phyloP scores from a whole-genome alignment of 2,329 filamentous ascomycete genomes.

The Pezicula radicicola region DNA sequence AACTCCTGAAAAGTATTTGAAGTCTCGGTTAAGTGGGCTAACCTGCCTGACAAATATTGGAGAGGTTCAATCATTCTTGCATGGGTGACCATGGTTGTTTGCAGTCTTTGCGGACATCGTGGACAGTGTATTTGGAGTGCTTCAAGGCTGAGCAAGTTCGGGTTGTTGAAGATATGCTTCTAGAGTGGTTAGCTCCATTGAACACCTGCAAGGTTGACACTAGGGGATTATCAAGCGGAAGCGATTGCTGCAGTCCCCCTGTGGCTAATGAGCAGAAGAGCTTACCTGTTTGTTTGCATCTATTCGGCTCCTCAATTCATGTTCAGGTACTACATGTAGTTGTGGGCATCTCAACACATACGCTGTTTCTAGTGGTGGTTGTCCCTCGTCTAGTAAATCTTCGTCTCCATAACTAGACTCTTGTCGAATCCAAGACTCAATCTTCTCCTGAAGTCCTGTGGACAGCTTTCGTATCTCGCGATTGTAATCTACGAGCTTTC shows the following conservation, averaged over 20 bases:
- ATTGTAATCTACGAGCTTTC: background rate
- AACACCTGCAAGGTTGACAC: background rate
- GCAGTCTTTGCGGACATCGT: background rate
- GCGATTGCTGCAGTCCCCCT: background rate
- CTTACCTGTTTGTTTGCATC: background rate
- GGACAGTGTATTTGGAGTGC: background rate
- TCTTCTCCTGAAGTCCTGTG: background rate
- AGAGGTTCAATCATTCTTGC: background rate
- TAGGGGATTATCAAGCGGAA: background rate
- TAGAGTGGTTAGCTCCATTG: too few species aligned
- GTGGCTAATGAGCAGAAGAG: background rate
- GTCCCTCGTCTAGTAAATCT: background rate
- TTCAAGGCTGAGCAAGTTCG: background rate
- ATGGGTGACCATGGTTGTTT: background rate
- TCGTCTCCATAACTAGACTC: background rate
- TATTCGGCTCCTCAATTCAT: background rate
- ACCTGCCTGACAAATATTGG: background rate
- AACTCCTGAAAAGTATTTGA: background rate
- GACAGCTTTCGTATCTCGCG: background rate
- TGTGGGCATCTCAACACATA: slow-evolving; percentile 13
- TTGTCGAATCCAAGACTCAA: background rate
- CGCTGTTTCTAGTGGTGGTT: background rate
- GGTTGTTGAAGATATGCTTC: background rate
- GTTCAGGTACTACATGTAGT: slow-evolving; percentile 27
- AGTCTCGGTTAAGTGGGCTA: background rate